A percentile compares a stretch with the other conserved stretches of the same genome.
Conservation (phyloP, 2,329 filamentous ascomycete species). For the Stagonosporopsis vannaccii region DNA sequence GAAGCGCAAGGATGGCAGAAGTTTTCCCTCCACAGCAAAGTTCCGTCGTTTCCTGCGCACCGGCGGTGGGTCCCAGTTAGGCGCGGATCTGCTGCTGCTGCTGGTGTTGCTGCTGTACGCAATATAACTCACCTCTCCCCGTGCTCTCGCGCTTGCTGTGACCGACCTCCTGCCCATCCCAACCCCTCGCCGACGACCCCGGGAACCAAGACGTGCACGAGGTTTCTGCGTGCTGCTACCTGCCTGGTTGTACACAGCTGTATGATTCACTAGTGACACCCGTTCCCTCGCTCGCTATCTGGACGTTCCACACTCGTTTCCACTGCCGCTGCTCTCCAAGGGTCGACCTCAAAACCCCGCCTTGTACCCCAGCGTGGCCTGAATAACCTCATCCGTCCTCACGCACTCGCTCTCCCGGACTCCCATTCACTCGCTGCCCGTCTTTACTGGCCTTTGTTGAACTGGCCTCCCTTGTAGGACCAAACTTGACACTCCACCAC, state of each 20-base stretch:
- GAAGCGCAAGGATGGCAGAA: slow-evolving; percentile 23
- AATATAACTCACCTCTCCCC: slow-evolving; percentile 40
- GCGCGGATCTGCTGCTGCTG: slow-evolving; percentile 25
- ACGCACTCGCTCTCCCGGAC: slow-evolving; percentile 26
- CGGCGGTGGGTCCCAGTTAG: slow-evolving; percentile 24
- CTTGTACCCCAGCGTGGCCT: slow-evolving; percentile 23
- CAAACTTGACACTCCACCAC: not conserved
- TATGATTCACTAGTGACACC: slow-evolving; percentile 32
- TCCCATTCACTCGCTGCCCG: slow-evolving; percentile 9
- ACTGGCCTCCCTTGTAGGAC: slow-evolving; percentile 16
- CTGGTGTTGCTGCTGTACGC: slow-evolving; percentile 20
- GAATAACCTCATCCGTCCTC: slow-evolving; percentile 19
- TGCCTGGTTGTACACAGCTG: slow-evolving; percentile 12
- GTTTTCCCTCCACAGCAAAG: slow-evolving; percentile 25
- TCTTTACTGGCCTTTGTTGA: slow-evolving; percentile 13
- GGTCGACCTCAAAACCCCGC: slow-evolving; percentile 29
- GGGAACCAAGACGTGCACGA: slow-evolving; percentile 32
- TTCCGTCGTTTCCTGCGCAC: slow-evolving; percentile 36
- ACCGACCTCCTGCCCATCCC: slow-evolving; percentile 17
- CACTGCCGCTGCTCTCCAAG: slow-evolving; percentile 30
- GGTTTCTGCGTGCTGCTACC: slow-evolving; percentile 22
- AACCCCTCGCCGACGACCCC: slow-evolving; percentile 17
- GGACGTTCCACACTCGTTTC: slow-evolving; percentile 45
- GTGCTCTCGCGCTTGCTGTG: slow-evolving; percentile 20
- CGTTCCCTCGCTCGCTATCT: slow-evolving; percentile 32